Base-by-base conservation (phyloP, 805 yeast genomes). In the Isabelozyma gotoi region DNA sequence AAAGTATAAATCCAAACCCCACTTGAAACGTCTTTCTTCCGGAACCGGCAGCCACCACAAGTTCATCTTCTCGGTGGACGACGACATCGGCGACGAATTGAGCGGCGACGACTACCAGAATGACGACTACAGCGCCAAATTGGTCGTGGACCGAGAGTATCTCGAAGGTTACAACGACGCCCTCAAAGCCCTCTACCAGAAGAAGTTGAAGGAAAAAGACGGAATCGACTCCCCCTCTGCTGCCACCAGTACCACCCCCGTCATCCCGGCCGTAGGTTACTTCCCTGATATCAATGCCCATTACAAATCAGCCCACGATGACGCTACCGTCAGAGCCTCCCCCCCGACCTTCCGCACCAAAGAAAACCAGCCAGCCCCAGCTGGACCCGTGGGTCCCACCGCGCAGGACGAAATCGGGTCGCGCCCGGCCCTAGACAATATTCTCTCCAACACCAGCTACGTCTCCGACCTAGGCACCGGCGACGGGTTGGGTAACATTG, bases 161-260 rank as follows among this genome's bases (percentile, higher is more conserved):
- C 53, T 81, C 24, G 95, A 85, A 55, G 94, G 94, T 0, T 81
- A 79, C 53, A 76, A 76, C 34, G 94, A 85, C 62, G 94, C 91
- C 0, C 56, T 86, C 40, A 75, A 81, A 32, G 63, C 68, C 16
- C 45, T 69, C 16, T 52, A 53, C 46, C 59, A 48, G 40, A 60
- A 59, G 33, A 57, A 59, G 38, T 5, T 24, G 3, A 24, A 24
- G 12, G 29, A 24, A 10, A 24, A 35, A 40, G 19, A 11, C 2
- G 38, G 38, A 15, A 17, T 14, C 7, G 15, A 33, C 14, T 12
- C 16, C 14, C 8, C 14, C 16, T 8, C 18, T 19, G 19, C 6
- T 19, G 7, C 38, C 7, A 18, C 24, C 29, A 24, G 29, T 24
- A 24, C 29, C 29, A 24, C 29, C 2, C 29, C 29, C 3, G 29